phyloP scores from a whole-genome alignment of 305 asterid species.

The Fraxinus sp. region DNA sequence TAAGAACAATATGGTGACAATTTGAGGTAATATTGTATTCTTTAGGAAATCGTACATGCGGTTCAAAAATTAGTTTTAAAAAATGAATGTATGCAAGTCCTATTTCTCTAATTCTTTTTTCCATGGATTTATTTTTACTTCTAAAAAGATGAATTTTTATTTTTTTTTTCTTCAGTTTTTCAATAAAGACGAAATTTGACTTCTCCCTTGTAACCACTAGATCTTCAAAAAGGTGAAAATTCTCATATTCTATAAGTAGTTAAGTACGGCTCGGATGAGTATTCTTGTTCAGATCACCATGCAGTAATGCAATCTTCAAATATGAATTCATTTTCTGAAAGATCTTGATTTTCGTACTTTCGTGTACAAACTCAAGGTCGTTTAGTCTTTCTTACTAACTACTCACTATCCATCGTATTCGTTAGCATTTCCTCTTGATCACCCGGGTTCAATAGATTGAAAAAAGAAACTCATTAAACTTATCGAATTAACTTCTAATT shows the following conservation, averaged over 20 bases:
- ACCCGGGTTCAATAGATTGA: not conserved
- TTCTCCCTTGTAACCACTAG: not conserved
- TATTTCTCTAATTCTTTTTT: too few species aligned
- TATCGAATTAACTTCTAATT: not conserved
- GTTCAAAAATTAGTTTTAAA: too few species aligned
- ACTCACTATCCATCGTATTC: not conserved
- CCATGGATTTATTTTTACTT: too few species aligned
- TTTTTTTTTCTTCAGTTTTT: too few species aligned
- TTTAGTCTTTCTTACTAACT: not conserved
- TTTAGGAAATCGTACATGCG: not conserved
- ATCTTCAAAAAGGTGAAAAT: not conserved
- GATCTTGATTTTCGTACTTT: not conserved
- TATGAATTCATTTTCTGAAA: too few species aligned
- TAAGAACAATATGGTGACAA: not conserved
- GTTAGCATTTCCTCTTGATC: not conserved
- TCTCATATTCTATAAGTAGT: not conserved
- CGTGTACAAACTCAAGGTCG: not conserved
- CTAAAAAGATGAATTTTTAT: too few species aligned
- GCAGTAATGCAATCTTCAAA: not conserved
- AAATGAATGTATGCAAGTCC: too few species aligned
- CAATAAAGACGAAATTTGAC: not conserved
- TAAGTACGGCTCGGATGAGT: not conserved
- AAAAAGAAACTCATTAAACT: not conserved
- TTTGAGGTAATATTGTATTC: not conserved
- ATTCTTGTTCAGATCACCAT: not conserved